Evolutionary conservation across 495 filamentous ascomycete species (phyloP).

Genomic region (Copromyces sp.): DNA sequence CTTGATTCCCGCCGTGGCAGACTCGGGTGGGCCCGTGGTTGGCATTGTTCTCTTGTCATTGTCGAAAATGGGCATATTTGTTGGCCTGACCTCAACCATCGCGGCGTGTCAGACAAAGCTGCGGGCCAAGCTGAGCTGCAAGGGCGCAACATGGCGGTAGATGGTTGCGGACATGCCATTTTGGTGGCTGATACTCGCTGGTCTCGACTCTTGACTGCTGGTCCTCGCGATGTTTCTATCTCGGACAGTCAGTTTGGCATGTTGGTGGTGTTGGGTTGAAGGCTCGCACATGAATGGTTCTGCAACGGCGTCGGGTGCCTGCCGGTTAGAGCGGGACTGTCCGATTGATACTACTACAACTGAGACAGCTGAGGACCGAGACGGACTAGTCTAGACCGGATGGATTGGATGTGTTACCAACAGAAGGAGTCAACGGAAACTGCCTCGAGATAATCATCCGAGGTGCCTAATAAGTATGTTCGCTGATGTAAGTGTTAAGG

Average conservation of each 20-base stretch:
- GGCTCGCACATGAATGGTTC: neutral
- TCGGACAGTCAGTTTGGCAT: neutral
- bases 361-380: neutral
- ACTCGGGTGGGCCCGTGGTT: neutral
- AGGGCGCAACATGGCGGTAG: neutral
- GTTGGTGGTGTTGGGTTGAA: neutral
- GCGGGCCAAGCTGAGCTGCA: neutral
- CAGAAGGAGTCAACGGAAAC: neutral
- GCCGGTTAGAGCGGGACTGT: neutral
- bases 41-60: neutral
- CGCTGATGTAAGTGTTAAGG: neutral
- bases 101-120: neutral
- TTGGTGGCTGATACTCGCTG: neutral
- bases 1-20: neutral
- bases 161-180: neutral
- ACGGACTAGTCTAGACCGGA: neutral
- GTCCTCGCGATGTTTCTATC: neutral
- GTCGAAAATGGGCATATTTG: neutral
- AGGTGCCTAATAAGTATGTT: neutral
- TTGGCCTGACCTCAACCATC: neutral
- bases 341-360: neutral
- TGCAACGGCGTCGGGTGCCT: neutral
- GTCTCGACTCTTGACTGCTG: neutral
- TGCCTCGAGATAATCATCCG: neutral
- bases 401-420: neutral